Percentiles rank a stretch among this genome's conserved stretches.
These are phyloP conservation scores for Yamadazyma conglobata DNA, from an alignment of 1,139 yeast species.

Conservation along the genomic window DNA sequence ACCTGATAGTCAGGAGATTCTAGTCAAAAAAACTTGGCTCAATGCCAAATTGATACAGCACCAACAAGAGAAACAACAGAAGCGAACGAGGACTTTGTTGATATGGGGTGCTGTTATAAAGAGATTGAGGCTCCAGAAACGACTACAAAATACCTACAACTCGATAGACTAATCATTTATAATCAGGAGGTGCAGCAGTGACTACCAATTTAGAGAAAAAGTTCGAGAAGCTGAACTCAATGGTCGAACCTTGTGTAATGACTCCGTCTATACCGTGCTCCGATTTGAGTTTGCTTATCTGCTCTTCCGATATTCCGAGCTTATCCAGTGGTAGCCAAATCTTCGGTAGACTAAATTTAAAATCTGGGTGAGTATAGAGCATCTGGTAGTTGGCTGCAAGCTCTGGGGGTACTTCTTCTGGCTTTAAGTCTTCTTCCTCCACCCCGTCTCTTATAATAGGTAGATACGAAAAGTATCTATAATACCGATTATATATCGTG, in stretches of 20 bases:
- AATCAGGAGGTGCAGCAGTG: slow-evolving; percentile 38
- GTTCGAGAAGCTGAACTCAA: slow-evolving; percentile 17
- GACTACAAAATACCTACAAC: slow-evolving; percentile 14
- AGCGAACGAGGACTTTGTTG: slow-evolving; percentile 9
- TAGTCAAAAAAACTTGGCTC: slow-evolving; percentile 29
- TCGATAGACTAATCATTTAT: slow-evolving; percentile 17
- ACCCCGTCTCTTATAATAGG: slow-evolving; percentile 25
- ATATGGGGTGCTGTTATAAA: slow-evolving; percentile 24
- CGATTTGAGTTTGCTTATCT: slow-evolving; percentile 11
- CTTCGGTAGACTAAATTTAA: slow-evolving; percentile 31
- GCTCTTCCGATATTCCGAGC: slow-evolving; percentile 16
- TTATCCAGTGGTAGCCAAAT: slow-evolving; percentile 35
- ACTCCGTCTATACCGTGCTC: slow-evolving; percentile 21
- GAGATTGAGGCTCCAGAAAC: slow-evolving; percentile 20
- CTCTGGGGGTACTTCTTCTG: not conserved
- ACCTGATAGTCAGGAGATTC: slow-evolving; percentile 15
- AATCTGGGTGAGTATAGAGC: slow-evolving; percentile 32
- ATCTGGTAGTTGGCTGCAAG: slow-evolving; percentile 18
- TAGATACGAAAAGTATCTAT: slow-evolving; percentile 24
- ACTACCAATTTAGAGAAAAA: slow-evolving; percentile 18
- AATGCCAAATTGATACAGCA: slow-evolving; percentile 19
- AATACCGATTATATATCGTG: slow-evolving; percentile 28
- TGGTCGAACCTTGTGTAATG: slow-evolving; percentile 26
- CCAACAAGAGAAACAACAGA: slow-evolving; percentile 6
- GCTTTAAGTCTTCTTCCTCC: slow-evolving; percentile 1